phyloP scores from a whole-genome alignment of 2,329 filamentous ascomycete species.

The Teratosphaeria viscida region DNA sequence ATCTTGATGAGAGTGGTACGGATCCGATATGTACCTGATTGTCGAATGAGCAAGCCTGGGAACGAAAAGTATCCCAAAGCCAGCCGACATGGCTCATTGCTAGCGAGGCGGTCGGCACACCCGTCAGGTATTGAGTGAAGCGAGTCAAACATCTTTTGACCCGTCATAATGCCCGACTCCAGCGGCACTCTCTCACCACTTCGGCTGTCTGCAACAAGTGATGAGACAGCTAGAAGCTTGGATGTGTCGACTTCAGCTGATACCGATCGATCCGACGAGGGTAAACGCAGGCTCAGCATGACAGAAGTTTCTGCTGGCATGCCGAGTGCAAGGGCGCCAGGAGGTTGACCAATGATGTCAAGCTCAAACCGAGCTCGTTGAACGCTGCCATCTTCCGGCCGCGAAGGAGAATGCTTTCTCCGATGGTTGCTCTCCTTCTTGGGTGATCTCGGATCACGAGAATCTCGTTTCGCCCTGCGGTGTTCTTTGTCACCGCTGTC shows the following conservation, averaged over 20 bases:
- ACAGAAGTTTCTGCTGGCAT: slow-evolving; percentile 21
- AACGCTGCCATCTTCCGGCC: slow-evolving; percentile 1
- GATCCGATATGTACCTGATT: slow-evolving; percentile 21
- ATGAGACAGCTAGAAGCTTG: slow-evolving; percentile 19
- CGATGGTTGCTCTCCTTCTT: slow-evolving; percentile 18
- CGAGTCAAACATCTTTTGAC: slow-evolving; percentile 25
- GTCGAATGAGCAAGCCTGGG: slow-evolving; percentile 21
- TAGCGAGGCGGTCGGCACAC: slow-evolving; percentile 15
- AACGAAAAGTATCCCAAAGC: slow-evolving; percentile 24
- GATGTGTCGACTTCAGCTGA: slow-evolving; percentile 18
- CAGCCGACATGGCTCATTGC: slow-evolving; percentile 18
- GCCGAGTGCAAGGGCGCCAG: slow-evolving; percentile 15
- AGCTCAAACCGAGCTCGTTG: slow-evolving; percentile 20
- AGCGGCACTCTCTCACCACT: slow-evolving; percentile 19
- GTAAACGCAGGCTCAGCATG: slow-evolving; percentile 20
- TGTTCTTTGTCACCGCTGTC: slow-evolving; percentile 13
- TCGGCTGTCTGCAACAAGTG: slow-evolving; percentile 18
- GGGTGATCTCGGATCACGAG: slow-evolving; percentile 11
- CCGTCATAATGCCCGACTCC: slow-evolving; percentile 20
- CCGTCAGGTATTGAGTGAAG: slow-evolving; percentile 20
- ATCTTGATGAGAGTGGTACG: slow-evolving; percentile 22
- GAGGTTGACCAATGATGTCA: slow-evolving; percentile 23
- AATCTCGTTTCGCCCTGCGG: slow-evolving; percentile 13
- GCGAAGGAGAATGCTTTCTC: slow-evolving; percentile 12
- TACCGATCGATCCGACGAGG: slow-evolving; percentile 10